Percentiles rank a stretch among this genome's conserved stretches.
phyloP scores from a whole-genome alignment of 441 rosid genomes.

The Erodium texanum region DNA sequence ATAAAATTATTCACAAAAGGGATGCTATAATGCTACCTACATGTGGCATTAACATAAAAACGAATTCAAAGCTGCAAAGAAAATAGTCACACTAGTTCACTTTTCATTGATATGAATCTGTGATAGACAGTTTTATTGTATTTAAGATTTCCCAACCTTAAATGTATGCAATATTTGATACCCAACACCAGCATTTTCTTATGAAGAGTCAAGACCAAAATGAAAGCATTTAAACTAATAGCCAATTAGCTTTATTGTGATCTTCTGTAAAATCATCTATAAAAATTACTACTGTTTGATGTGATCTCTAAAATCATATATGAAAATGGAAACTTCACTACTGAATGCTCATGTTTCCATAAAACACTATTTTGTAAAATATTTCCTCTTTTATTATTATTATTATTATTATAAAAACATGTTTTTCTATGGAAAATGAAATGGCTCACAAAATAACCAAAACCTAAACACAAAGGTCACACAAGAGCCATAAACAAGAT shows the following conservation, averaged over 20 bases:
- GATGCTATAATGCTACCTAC: background rate
- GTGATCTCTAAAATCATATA: too few species aligned
- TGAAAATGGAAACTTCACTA: background rate
- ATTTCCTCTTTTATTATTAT: too few species aligned
- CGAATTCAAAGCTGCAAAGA: background rate
- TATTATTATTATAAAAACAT: too few species aligned
- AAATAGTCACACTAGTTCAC: background rate
- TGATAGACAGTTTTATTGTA: too few species aligned
- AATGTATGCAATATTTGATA: background rate
- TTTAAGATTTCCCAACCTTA: background rate
- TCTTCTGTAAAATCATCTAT: too few species aligned
- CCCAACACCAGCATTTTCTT: background rate
- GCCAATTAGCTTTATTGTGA: too few species aligned
- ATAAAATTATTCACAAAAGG: background rate
- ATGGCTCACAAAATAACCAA: background rate
- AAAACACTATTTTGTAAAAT: background rate
- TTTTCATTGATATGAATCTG: too few species aligned
- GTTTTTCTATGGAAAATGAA: too few species aligned
- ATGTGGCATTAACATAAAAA: background rate
- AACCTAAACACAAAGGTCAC: background rate
- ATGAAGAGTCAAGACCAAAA: background rate
- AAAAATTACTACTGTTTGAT: too few species aligned
- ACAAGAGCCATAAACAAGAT: background rate
- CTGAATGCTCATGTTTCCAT: background rate
- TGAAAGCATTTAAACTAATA: too few species aligned